phyloP scores from a whole-genome alignment of 768 basidiomycete species.

The Ramaria sp. region DNA sequence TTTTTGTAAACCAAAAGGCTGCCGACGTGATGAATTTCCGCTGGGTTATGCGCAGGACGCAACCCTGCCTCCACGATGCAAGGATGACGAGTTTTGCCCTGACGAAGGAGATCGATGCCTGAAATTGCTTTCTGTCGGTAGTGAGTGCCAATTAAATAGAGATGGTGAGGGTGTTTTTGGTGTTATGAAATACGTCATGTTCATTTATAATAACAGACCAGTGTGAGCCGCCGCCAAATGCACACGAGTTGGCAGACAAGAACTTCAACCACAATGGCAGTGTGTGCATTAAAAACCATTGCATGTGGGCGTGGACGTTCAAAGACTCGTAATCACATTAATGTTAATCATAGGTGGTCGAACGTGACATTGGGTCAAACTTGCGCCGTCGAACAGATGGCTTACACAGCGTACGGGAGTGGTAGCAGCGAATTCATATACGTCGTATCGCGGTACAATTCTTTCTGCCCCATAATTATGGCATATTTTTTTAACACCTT shows the following conservation, averaged over 20 bases:
- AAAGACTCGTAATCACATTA: neutral
- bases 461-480: neutral
- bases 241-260: slow-evolving; percentile 45
- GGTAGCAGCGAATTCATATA: slow-evolving; percentile 51
- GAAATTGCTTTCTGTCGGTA: slow-evolving; percentile 44
- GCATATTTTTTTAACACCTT: too few relatives aligned
- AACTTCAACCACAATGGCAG: slow-evolving; percentile 68
- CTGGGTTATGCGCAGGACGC: slow-evolving; percentile 44
- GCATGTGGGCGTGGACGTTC: slow-evolving; percentile 46
- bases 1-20: slow-evolving; percentile 52
- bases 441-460: slow-evolving; percentile 52
- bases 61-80: slow-evolving; percentile 50
- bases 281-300: slow-evolving; percentile 70
- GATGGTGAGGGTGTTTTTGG: slow-evolving; percentile 46
- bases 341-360: slow-evolving; percentile 44
- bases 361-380: slow-evolving; percentile 53
- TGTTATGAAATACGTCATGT: neutral
- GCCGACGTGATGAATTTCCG: slow-evolving; percentile 68
- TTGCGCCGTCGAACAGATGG: slow-evolving; percentile 70
- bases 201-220: slow-evolving; percentile 45
- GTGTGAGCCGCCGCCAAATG: slow-evolving; percentile 62
- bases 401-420: slow-evolving; percentile 58
- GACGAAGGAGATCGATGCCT: slow-evolving; percentile 73
- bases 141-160: slow-evolving; percentile 74
- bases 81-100: slow-evolving; percentile 61